Base-by-base conservation (phyloP, 768 basidiomycete genomes). In the Lentinula detonsa region DNA sequence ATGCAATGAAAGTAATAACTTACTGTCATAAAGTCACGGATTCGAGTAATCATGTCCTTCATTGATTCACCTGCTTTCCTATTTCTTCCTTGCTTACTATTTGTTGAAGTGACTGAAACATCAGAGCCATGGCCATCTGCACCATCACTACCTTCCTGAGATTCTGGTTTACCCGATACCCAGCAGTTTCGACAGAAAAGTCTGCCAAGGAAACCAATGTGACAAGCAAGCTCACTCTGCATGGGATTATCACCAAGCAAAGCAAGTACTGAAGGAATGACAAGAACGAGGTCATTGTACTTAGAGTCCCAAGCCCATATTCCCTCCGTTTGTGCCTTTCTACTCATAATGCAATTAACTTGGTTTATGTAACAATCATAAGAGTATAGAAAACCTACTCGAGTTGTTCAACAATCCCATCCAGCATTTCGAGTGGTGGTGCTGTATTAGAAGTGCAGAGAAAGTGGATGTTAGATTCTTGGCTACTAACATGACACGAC, bases 351-450 rank as follows among this genome's bases (percentile, higher is more conserved):
- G 21, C 21, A 21, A 21, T 21, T 21, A 21, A 21, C 21, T 21
- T 21, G 21, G 21, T 21, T 21, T 21, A 21, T 21, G 21, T 21
- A 21, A 21, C 21, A 37, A 37, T 37, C 37, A 37, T 37, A 11
- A 5, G 5, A 48, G 15, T 18, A 56, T 42, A 18, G 34, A 31
- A 15, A 2, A 66, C 64, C 5, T 15, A 73, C 70, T 65, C 42
- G 0, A 73, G 60, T 45, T 64, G 63, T 8, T 62, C 61, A 48
- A 60, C 63, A 45, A 68, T 61, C 4, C 63, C 66, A 40, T 72
- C 71, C 1, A 72, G 31, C 73, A 75, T 73, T 55, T 75, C 74
- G 0, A 74, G 60, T 0, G 71, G 69, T 6, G 70, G 66, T 0
- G 72, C 71, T 18, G 68, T 59, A 35, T 70, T 71, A 0, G 68